Conservation (phyloP, 495 filamentous ascomycete species). For the Aspergillus diversus region DNA sequence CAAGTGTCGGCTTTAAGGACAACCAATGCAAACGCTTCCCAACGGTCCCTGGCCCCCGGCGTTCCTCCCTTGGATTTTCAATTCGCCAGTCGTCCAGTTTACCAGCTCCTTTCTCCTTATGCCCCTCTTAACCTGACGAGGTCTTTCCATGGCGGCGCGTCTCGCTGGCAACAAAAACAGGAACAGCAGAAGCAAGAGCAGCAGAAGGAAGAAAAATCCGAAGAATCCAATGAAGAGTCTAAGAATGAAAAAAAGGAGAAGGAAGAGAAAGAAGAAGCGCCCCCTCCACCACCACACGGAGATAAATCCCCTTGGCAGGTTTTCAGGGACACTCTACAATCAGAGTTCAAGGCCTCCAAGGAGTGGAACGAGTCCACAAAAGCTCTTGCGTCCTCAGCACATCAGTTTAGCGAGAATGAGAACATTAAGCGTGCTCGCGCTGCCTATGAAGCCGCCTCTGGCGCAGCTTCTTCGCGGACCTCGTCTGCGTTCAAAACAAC, state of each 20-base stretch:
- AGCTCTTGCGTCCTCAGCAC: constrained; percentile 81
- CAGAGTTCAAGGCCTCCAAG: constrained; percentile 94
- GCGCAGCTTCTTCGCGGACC: constrained; percentile 72
- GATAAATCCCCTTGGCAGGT: constrained; percentile 99
- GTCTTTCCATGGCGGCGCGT: constrained; percentile 46
- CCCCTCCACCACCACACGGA: constrained; percentile 90
- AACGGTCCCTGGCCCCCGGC: constrained; percentile 59
- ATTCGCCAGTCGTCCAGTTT: constrained; percentile 31
- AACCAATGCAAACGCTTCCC: constrained; percentile 57
- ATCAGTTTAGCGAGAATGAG: constrained; percentile 93
- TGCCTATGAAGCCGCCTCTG: constrained; percentile 82
- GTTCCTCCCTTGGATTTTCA: constrained; percentile 20
- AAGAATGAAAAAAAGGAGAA: constrained; percentile 39
- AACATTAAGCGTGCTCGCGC: constrained; percentile 83
- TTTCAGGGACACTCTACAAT: constrained; percentile 90
- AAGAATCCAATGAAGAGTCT: constrained; percentile 39
- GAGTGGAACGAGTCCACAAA: constrained; percentile 99
- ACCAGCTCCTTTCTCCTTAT: constrained; percentile 44
- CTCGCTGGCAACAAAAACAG: constrained; percentile 46
- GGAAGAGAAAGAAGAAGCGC: constrained; percentile 69
- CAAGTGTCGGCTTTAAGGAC: constrained; percentile 39
- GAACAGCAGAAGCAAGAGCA: constrained; percentile 41
- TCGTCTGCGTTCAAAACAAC: constrained; percentile 81
- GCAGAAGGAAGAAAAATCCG: constrained; percentile 51
- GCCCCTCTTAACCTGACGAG: constrained; percentile 44